Evolutionary conservation across 108 stramenopile species (phyloP).

Genomic region (Bacterosira constricta): DNA sequence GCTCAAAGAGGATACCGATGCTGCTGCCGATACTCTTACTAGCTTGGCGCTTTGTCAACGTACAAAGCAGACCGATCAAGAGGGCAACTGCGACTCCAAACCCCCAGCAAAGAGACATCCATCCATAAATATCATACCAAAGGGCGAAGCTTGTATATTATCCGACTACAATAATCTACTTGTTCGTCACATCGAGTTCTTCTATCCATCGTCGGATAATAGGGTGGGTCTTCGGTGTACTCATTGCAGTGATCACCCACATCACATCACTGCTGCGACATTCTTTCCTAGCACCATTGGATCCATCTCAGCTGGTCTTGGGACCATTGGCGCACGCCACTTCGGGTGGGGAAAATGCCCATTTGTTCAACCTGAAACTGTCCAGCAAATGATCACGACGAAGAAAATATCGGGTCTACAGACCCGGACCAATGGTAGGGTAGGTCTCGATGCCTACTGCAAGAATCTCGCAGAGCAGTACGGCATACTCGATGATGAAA

Average conservation of each 20-base stretch:
- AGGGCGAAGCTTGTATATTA: conserved; percentile 17
- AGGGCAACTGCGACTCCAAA: neutral
- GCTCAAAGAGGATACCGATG: conserved; percentile 1
- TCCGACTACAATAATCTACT: conserved; percentile 58
- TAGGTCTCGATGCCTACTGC: conserved; percentile 55
- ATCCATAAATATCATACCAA: conserved; percentile 28
- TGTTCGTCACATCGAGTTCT: conserved; percentile 50
- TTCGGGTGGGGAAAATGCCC: conserved; percentile 55
- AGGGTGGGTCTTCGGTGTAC: conserved; percentile 50
- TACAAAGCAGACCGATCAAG: neutral
- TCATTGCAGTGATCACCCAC: conserved; percentile 41
- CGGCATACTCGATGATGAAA: conserved; percentile 39
- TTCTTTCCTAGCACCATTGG: conserved; percentile 50
- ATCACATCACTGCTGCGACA: conserved; percentile 44
- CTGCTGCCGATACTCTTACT: conserved; percentile 18
- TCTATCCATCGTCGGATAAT: conserved; percentile 38
- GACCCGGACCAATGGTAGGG: conserved; percentile 34
- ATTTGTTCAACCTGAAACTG: conserved; percentile 17
- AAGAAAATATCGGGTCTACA: conserved; percentile 49
- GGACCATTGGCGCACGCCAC: conserved; percentile 49
- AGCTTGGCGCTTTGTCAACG: conserved; percentile 19
- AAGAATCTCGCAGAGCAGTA: conserved; percentile 41
- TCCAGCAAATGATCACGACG: conserved; percentile 40
- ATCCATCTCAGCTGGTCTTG: conserved; percentile 52
- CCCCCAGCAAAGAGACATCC: conserved; percentile 15